These are phyloP conservation scores for Penicillium paxilli DNA, from an alignment of 495 filamentous ascomycete species.

Conservation along the genomic window DNA sequence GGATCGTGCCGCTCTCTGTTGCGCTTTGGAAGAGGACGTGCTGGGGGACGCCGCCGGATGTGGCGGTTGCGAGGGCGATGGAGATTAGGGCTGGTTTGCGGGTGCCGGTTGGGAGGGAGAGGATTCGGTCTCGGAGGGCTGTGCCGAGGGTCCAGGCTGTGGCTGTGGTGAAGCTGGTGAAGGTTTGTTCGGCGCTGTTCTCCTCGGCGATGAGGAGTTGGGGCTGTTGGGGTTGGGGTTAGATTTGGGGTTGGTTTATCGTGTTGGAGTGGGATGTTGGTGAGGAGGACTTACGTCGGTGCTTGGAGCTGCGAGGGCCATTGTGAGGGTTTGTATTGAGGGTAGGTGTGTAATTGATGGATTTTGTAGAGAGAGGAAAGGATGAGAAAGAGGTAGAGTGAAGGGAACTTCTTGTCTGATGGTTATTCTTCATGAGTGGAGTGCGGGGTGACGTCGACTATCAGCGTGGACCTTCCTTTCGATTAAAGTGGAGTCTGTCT, in stretches of 20 bases:
- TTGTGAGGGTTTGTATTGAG: constrained; percentile 10
- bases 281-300: constrained; percentile 31
- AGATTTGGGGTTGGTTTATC: constrained; percentile 9
- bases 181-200: constrained; percentile 47
- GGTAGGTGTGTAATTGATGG: background rate
- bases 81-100: constrained; percentile 62
- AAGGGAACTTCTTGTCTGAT: background rate
- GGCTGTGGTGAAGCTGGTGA: constrained; percentile 62
- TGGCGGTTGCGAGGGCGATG: constrained; percentile 51
- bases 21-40: constrained; percentile 64
- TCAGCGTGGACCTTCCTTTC: constrained; percentile 7
- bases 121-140: constrained; percentile 61
- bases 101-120: constrained; percentile 45
- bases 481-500: background rate
- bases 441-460: background rate
- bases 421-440: background rate
- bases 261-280: background rate
- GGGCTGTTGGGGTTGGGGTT: constrained; percentile 30
- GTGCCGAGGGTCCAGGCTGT: constrained; percentile 68
- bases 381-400: background rate
- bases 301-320: constrained; percentile 38
- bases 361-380: background rate
- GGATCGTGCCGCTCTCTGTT: constrained; percentile 54
- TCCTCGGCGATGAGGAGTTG: constrained; percentile 52
- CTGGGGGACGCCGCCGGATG: constrained; percentile 37